Percentiles rank a stretch among this genome's conserved stretches.
Conservation (phyloP, 2,329 filamentous ascomycete species). For the Arthrocladium fulminans region DNA sequence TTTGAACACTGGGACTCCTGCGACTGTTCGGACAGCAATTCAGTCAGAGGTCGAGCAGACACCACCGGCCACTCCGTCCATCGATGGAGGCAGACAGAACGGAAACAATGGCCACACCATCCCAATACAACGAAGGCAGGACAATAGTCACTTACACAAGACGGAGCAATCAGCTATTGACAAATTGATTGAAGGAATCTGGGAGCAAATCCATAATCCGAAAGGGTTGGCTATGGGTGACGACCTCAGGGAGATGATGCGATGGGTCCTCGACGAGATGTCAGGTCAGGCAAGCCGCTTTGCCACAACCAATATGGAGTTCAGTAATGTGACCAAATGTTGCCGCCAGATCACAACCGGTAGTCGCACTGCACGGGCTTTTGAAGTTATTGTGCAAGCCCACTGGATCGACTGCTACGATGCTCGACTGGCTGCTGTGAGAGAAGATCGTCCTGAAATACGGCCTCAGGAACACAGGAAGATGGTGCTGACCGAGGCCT, state of each 20-base stretch:
- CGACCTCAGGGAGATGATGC: constrained; percentile 6
- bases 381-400: constrained; percentile 52
- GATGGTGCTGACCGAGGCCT: constrained; percentile 45
- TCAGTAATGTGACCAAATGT: constrained; percentile 4
- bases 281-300: constrained; percentile 25
- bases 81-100: not conserved
- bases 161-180: constrained; percentile 41
- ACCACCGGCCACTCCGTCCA: not conserved
- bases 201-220: constrained; percentile 37
- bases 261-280: constrained; percentile 23
- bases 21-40: not conserved
- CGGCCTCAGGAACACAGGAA: constrained; percentile 44
- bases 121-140: not conserved
- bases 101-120: not conserved
- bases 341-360: constrained; percentile 29
- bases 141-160: constrained; percentile 29
- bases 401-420: constrained; percentile 50
- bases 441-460: constrained; percentile 31
- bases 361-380: constrained; percentile 43
- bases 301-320: constrained; percentile 14
- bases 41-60: not conserved
- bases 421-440: constrained; percentile 39
- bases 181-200: constrained; percentile 43
- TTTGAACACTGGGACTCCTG: not conserved
- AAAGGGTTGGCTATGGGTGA: constrained; percentile 6